These are phyloP conservation scores for Cercospora sojina DNA, from an alignment of 2,329 filamentous ascomycete genomes.

Conservation along the genomic window DNA sequence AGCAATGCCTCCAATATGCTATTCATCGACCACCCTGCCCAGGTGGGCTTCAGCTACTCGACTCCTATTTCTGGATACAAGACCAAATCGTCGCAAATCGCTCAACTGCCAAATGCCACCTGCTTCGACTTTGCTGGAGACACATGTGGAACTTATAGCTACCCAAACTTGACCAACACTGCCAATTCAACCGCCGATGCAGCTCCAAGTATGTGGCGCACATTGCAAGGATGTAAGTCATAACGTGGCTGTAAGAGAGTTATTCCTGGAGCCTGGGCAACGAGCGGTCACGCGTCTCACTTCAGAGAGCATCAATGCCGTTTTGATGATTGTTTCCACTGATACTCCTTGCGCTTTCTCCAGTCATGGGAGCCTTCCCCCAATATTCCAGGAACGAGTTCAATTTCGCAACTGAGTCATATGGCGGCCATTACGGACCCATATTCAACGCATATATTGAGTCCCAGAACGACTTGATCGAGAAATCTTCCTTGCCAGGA, in stretches of 20 bases:
- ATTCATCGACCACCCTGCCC: slow-evolving; percentile 66
- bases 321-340: neutral
- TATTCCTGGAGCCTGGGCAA: neutral
- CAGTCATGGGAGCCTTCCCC: slow-evolving; percentile 62
- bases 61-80: slow-evolving; percentile 45
- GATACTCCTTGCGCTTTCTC: slow-evolving; percentile 52
- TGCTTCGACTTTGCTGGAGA: slow-evolving; percentile 27
- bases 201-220: slow-evolving; percentile 59
- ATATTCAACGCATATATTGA: slow-evolving; percentile 37
- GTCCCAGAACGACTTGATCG: slow-evolving; percentile 40
- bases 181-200: slow-evolving; percentile 55
- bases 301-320: neutral
- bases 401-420: slow-evolving; percentile 36
- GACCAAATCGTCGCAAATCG: slow-evolving; percentile 38
- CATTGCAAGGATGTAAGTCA: neutral
- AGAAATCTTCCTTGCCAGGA: slow-evolving; percentile 38
- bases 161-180: slow-evolving; percentile 51
- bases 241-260: neutral
- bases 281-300: neutral
- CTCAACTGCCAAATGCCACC: slow-evolving; percentile 35
- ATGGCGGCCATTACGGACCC: slow-evolving; percentile 36
- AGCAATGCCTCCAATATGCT: slow-evolving; percentile 62
- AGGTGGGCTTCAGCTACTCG: slow-evolving; percentile 59
- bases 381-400: slow-evolving; percentile 33
- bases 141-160: slow-evolving; percentile 57